Evolutionary conservation across 257 asterid genomes (phyloP).

Genomic region (Ophiorrhiza pumila): DNA sequence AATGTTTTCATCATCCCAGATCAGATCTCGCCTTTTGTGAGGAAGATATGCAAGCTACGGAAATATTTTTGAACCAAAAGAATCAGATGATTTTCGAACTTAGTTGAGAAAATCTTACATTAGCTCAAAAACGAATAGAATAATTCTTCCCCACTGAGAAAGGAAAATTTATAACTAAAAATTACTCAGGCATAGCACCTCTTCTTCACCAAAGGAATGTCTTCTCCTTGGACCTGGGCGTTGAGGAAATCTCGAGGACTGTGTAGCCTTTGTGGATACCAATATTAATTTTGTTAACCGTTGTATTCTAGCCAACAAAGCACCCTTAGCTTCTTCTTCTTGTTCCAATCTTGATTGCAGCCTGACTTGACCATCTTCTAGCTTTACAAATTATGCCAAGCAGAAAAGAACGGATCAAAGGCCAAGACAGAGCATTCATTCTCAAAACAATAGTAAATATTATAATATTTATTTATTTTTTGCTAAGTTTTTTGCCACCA

Average conservation of each 20-base stretch:
- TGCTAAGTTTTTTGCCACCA: neutral
- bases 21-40: constrained; percentile 87
- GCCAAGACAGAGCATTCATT: neutral
- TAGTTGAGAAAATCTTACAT: neutral
- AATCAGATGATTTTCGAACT: neutral
- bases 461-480: neutral
- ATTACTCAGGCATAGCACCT: constrained; percentile 38
- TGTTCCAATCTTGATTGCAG: constrained; percentile 96
- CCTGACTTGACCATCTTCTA: constrained; percentile 98
- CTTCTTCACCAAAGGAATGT: constrained; percentile 99
- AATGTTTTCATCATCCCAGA: constrained; percentile 77
- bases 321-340: constrained; percentile 99
- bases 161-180: neutral
- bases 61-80: neutral
- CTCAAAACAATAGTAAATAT: neutral
- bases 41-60: constrained; percentile 98
- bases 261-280: constrained; percentile 88
- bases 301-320: constrained; percentile 94
- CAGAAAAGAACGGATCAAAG: constrained; percentile 16
- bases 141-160: neutral
- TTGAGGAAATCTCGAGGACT: constrained; percentile 68
- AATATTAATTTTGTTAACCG: constrained; percentile 90
- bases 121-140: neutral
- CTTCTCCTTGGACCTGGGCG: constrained; percentile 78
- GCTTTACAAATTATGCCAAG: constrained; percentile 50